Base-by-base conservation (phyloP, 306 rosid species). In the Cucurbita moschata region DNA sequence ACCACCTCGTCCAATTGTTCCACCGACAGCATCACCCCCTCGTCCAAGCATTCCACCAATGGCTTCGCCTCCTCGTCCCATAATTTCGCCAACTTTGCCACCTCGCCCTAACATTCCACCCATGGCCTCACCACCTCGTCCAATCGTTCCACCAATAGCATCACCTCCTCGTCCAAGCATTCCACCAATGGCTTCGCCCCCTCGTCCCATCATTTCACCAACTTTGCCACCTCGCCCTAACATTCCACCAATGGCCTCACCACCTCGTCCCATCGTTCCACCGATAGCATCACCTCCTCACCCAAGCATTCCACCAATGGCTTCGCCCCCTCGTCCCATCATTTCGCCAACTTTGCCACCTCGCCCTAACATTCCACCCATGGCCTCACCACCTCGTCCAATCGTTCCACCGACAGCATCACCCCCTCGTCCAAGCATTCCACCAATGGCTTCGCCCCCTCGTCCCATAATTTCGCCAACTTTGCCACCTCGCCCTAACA, bases 101-200 rank as follows among this genome's bases (percentile, higher is more conserved):
- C 19, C 19, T 19, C 19, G 19, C 19, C 19, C 19, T 19, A 19
- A 19, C 19, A 19, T 19, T 19, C 19, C 19, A 19, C 19, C 19
- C 0, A 19, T 19, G 19, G 19, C 19, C 19, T 19, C 19, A 19
- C 19, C 19, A 0, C 61, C 61, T 4, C 61, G 37, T 9, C 37
- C 14, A 0, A 56, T 0, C 4, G 10, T 8, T 8, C 5, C 60
- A 8, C 35, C 35, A 0, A 8, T 1, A 0, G 6, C 35, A 19
- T 55, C 35, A 0, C 60, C 8, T 0, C 19, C 55, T 14, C 19
- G 52, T 12, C 52, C 23, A 0, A 51, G 0, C 8, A 15, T 51
- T 15, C 18, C 55, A 51, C 19, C 19, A 5, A 15, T 6, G 0
- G 10, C 8, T n/a, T 53, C 3, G 1, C 23, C 57, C 0, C 23